Percentiles rank a stretch among this genome's conserved stretches.
phyloP scores from a whole-genome alignment of 768 basidiomycete species.

The Suillus plorans region DNA sequence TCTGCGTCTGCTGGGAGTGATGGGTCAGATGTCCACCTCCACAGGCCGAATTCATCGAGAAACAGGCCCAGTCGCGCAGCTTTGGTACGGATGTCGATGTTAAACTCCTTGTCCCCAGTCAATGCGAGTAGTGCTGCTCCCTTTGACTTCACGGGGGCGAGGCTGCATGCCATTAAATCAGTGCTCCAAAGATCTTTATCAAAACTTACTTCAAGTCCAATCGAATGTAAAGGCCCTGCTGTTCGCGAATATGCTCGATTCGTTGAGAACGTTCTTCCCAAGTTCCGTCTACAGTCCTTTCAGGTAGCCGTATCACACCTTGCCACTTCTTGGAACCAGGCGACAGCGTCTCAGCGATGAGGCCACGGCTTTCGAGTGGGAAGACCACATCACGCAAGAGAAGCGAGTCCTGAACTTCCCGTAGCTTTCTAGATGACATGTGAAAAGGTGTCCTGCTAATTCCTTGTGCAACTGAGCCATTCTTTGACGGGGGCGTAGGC shows the following conservation, averaged over 20 bases:
- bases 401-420: constrained; percentile 13
- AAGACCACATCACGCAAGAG: constrained; percentile 42
- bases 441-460: neutral
- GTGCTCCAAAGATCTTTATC: neutral
- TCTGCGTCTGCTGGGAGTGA: constrained; percentile 5
- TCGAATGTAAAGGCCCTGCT: constrained; percentile 39
- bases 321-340: constrained; percentile 42
- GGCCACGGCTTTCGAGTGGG: constrained; percentile 42
- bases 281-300: constrained; percentile 17
- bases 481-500: constrained; percentile 29
- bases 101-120: constrained; percentile 58
- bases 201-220: constrained; percentile 33
- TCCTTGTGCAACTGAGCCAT: neutral
- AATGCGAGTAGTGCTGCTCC: constrained; percentile 52
- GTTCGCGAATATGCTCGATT: constrained; percentile 20
- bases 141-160: constrained; percentile 47
- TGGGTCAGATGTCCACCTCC: constrained; percentile 45
- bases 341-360: constrained; percentile 40
- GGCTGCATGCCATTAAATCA: constrained; percentile 21
- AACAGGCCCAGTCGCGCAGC: constrained; percentile 48
- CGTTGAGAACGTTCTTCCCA: constrained; percentile 32
- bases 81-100: constrained; percentile 37
- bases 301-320: constrained; percentile 52
- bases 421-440: neutral
- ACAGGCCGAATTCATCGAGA: constrained; percentile 64